phyloP scores from a whole-genome alignment of 2,329 filamentous ascomycete genomes.

The Coniochaeta prunicola region DNA sequence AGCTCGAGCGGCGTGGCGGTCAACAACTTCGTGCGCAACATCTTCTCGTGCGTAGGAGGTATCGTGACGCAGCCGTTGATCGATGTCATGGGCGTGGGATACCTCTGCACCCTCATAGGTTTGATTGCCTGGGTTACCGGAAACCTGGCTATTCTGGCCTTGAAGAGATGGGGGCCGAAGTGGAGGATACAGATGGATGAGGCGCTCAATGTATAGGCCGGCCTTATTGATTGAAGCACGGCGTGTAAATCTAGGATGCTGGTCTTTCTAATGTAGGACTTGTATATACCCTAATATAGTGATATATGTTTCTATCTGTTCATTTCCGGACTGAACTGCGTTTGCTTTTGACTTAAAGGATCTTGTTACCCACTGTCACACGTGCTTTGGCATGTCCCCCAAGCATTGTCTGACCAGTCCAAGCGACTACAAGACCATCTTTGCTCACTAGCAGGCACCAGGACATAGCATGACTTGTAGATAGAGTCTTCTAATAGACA shows the following conservation, averaged over 20 bases:
- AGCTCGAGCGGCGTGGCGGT: constrained; percentile 69
- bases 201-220: constrained; percentile 18
- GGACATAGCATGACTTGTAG: no score
- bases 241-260: not conserved
- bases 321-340: no score
- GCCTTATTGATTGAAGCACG: not conserved
- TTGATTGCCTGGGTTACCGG: constrained; percentile 50
- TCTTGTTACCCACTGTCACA: no score
- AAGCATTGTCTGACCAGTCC: no score
- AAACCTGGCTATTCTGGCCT: constrained; percentile 49
- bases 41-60: constrained; percentile 65
- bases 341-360: no score
- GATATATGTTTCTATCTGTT: not conserved
- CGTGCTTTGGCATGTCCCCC: no score
- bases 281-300: not conserved
- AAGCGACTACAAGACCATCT: no score
- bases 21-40: constrained; percentile 77
- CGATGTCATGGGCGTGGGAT: constrained; percentile 63
- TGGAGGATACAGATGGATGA: constrained; percentile 61
- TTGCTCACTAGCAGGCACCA: no score
- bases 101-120: constrained; percentile 59
- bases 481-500: not conserved
- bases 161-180: constrained; percentile 51
- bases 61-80: constrained; percentile 67
- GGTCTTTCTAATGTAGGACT: not conserved